These are phyloP conservation scores for Globisporangium iwayamae DNA, from an alignment of 352 stramenopile species.

Conservation along the genomic window DNA sequence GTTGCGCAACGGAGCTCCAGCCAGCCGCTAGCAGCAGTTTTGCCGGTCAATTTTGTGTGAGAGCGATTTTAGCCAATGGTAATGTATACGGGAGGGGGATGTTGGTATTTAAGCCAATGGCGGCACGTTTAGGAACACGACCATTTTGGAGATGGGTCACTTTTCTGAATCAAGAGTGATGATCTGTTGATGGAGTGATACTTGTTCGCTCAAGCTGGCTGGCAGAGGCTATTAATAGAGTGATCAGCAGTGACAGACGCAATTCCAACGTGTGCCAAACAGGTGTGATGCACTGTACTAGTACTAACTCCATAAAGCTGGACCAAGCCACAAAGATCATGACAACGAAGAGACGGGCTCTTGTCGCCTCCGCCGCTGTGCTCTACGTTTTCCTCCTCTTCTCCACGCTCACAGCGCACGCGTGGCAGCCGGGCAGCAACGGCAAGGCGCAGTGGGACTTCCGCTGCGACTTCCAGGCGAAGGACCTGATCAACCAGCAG, in stretches of 20 bases:
- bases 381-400: neutral
- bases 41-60: neutral
- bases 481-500: constrained; percentile 14
- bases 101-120: neutral
- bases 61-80: neutral
- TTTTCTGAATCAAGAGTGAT: neutral
- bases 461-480: constrained; percentile 30
- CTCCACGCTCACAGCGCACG: neutral
- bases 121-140: neutral
- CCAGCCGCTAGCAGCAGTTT: neutral
- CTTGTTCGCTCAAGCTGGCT: too few species aligned
- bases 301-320: neutral
- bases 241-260: neutral
- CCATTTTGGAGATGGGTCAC: neutral
- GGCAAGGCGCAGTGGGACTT: constrained; percentile 28
- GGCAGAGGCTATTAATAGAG: constrained; percentile 2
- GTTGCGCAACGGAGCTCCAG: constrained; percentile 2
- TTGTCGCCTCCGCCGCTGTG: neutral
- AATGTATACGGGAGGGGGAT: too few species aligned
- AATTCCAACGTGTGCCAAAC: neutral
- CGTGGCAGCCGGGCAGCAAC: constrained; percentile 22
- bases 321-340: neutral
- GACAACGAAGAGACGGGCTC: neutral
- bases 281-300: neutral
- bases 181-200: neutral